These are phyloP conservation scores for Fomes fomentarius DNA, from an alignment of 1,284 basidiomycete species.

Conservation along the genomic window DNA sequence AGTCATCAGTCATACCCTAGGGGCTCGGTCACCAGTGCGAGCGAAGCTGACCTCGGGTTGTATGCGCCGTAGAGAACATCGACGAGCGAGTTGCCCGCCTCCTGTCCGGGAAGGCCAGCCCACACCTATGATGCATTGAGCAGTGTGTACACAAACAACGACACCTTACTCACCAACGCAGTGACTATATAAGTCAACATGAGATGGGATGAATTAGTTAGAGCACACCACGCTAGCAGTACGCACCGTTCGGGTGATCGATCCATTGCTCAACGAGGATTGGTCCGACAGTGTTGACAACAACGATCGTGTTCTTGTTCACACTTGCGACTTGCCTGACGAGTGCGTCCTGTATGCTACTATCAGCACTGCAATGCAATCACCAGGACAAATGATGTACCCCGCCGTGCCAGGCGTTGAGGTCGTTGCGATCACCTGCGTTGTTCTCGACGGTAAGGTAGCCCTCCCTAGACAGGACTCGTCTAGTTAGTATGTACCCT, in stretches of 20 bases:
- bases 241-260: constrained; percentile 58
- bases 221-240: too few relatives aligned
- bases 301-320: constrained; percentile 73
- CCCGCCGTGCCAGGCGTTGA: constrained; percentile 69
- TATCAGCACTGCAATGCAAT: neutral
- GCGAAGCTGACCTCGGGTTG: constrained; percentile 59
- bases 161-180: constrained; percentile 43
- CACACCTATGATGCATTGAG: constrained; percentile 40
- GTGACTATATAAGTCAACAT: constrained; percentile 51
- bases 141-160: neutral
- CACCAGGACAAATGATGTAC: constrained; percentile 11
- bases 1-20: too few relatives aligned
- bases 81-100: constrained; percentile 66
- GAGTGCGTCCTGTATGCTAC: constrained; percentile 49
- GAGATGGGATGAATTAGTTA: too few relatives aligned
- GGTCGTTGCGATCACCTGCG: constrained; percentile 74
- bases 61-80: constrained; percentile 66
- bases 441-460: constrained; percentile 67
- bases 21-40: too few relatives aligned
- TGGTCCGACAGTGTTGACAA: constrained; percentile 76
- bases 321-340: constrained; percentile 53
- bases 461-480: constrained; percentile 30
- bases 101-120: constrained; percentile 71
- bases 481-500: neutral
- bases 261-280: constrained; percentile 73